Percentiles rank a stretch among this genome's conserved stretches.
These are phyloP conservation scores for Camellia granthamiana DNA, from an alignment of 148 eudicot species.

Conservation along the genomic window DNA sequence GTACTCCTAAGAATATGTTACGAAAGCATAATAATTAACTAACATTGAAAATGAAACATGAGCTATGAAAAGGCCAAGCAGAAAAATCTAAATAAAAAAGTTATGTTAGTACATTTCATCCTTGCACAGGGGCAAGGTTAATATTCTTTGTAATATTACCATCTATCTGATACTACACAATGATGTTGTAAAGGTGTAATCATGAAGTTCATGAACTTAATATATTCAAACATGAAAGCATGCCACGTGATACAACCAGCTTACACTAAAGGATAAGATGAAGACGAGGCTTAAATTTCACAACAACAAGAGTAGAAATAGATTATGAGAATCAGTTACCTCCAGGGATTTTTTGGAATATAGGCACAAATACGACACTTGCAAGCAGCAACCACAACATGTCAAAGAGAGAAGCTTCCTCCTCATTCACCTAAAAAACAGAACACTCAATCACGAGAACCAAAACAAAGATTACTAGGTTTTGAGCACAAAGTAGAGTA, in stretches of 20 bases:
- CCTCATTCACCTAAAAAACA: slow-evolving; percentile 72
- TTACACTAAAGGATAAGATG: not conserved
- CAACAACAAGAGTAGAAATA: slow-evolving; percentile 1
- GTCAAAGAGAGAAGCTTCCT: slow-evolving; percentile 96
- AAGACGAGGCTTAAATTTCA: not conserved
- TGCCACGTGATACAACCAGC: not conserved
- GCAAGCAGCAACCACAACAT: slow-evolving; percentile 93
- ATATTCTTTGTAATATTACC: not conserved
- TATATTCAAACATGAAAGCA: not conserved
- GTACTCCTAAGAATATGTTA: not conserved
- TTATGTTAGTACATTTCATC: not conserved
- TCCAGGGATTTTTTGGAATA: slow-evolving; percentile 97
- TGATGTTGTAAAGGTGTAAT: slow-evolving; percentile 6
- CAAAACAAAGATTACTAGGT: not conserved
- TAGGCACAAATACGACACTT: slow-evolving; percentile 96
- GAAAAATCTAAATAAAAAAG: not conserved
- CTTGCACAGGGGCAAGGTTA: slow-evolving; percentile 5
- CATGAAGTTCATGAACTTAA: not conserved
- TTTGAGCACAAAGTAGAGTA: slow-evolving; percentile 4
- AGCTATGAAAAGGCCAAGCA: slow-evolving; percentile 8
- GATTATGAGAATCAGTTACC: slow-evolving; percentile 38
- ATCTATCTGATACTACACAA: not conserved
- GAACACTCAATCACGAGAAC: slow-evolving; percentile 4
- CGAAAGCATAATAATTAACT: not conserved
- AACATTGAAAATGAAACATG: not conserved